Base-by-base conservation (phyloP, 257 asterid genomes). In the Salvia hispanica region DNA sequence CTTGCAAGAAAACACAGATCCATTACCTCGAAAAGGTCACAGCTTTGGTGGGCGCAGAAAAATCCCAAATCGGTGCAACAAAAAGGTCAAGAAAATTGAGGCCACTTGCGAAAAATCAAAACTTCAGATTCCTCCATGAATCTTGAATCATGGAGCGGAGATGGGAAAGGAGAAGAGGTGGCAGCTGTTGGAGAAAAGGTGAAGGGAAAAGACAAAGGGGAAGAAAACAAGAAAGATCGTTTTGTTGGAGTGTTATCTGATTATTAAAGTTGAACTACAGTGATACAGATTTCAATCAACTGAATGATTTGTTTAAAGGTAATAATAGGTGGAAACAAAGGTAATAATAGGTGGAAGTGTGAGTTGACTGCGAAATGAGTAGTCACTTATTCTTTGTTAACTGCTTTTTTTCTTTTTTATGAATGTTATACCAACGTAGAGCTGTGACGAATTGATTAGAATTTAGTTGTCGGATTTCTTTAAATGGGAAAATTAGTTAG, bases 351-450 rank as follows among this genome's bases (percentile, higher is more conserved):
- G 72, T 63, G 69, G 72, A 74, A 39, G 44, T 55, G 75, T 58
- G 40, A 57, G 84, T 79, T 76, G 84, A 79, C 84, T 65, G 70
- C 60, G 25, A 60, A 48, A 37, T 48, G 69, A 68, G 57, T 58
- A 66, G 84, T 79, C 79, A 51, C 77, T 76, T 43, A 67, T 62
- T 56, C 28, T 58, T 12, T 56, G 45, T n/a, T 11, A 5, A 5
- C 11, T 61, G 6, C 6, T 9, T 9, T 7, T 7, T 5, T 3
- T n/a, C n/a, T n/a, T 5, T 3, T 7, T 8, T 5, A 3, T 6
- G 21, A 59, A 34, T 18, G 34, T 10, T 16, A 60, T 1, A 18
- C 21, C 21, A n/a, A n/a, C 67, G 62, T 58, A 58, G 57, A 66
- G 63, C 36, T 45, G 59, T 34, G 28, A 69, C 8, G 74, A 58